Percentiles rank a stretch among this genome's conserved stretches.
These are phyloP conservation scores for Symbiodinium pilosum DNA, from an alignment of 73 alveolate species.

Conservation along the genomic window DNA sequence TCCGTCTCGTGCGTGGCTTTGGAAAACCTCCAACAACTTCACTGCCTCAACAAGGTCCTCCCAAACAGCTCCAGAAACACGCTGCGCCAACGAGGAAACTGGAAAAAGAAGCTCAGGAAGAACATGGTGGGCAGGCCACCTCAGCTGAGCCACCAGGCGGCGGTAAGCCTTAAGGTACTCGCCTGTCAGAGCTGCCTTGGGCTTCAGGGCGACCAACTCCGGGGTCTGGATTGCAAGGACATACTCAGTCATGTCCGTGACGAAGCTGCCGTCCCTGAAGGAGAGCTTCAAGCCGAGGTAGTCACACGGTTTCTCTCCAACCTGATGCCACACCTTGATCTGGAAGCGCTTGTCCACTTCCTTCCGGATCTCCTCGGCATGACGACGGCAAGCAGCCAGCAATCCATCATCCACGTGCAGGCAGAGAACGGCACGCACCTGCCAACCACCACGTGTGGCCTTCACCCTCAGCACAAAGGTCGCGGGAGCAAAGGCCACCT, in stretches of 20 bases:
- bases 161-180: neutral
- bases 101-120: neutral
- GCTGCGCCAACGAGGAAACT: neutral
- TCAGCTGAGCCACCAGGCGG: neutral
- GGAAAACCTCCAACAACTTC: neutral
- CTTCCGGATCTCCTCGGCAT: neutral
- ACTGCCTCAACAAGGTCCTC: neutral
- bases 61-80: neutral
- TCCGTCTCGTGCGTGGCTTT: neutral
- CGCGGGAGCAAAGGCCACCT: neutral
- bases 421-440: neutral
- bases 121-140: neutral
- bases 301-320: neutral
- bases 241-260: slow-evolving; percentile 6
- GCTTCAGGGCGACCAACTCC: neutral
- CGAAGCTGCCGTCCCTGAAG: neutral
- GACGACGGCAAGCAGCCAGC: neutral
- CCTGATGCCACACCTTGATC: neutral
- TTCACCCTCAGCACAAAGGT: neutral
- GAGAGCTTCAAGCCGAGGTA: slow-evolving; percentile 16
- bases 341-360: neutral
- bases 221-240: neutral
- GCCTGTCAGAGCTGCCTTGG: neutral
- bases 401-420: neutral
- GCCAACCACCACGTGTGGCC: too few relatives aligned